Conservation (phyloP, 495 filamentous ascomycete species). For the Cercophora samala region DNA sequence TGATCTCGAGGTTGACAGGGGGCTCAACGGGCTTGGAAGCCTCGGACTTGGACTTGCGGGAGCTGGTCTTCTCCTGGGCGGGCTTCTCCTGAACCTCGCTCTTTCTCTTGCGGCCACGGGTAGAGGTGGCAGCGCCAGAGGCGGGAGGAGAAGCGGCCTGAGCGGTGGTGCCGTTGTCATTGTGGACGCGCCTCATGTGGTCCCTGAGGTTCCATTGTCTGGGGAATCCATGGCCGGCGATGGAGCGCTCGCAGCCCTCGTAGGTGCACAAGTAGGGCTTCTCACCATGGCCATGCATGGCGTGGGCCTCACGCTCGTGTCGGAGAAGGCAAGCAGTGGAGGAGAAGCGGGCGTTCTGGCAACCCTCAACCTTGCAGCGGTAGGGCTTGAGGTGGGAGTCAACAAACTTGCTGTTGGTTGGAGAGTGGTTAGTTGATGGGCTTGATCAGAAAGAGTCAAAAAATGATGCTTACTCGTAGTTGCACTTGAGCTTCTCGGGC, state of each 20-base stretch:
- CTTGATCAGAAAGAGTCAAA: slow-evolving; percentile 11
- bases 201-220: slow-evolving; percentile 90
- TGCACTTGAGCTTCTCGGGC: slow-evolving; percentile 90
- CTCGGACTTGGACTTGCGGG: slow-evolving; percentile 41
- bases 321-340: slow-evolving; percentile 93
- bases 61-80: slow-evolving; percentile 37
- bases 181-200: slow-evolving; percentile 92
- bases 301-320: slow-evolving; percentile 90
- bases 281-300: slow-evolving; percentile 89
- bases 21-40: slow-evolving; percentile 32
- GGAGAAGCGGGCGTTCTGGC: slow-evolving; percentile 77
- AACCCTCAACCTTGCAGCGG: slow-evolving; percentile 77
- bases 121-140: slow-evolving; percentile 32
- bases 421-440: slow-evolving; percentile 34
- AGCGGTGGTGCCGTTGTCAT: slow-evolving; percentile 56
- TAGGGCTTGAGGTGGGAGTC: slow-evolving; percentile 94
- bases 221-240: slow-evolving; percentile 80
- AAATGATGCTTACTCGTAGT: slow-evolving; percentile 74
- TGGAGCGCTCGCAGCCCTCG: slow-evolving; percentile 75
- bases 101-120: slow-evolving; percentile 50
- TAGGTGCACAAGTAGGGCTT: slow-evolving; percentile 85
- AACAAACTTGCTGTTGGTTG: slow-evolving; percentile 72
- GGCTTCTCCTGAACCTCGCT: slow-evolving; percentile 40
- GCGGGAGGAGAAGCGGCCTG: slow-evolving; percentile 38
- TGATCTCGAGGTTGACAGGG: slow-evolving; percentile 35